Percentiles rank a stretch among this genome's conserved stretches.
Evolutionary conservation across 371 early-diverging fungal species (phyloP).

Genomic region (Mucor indicus): DNA sequence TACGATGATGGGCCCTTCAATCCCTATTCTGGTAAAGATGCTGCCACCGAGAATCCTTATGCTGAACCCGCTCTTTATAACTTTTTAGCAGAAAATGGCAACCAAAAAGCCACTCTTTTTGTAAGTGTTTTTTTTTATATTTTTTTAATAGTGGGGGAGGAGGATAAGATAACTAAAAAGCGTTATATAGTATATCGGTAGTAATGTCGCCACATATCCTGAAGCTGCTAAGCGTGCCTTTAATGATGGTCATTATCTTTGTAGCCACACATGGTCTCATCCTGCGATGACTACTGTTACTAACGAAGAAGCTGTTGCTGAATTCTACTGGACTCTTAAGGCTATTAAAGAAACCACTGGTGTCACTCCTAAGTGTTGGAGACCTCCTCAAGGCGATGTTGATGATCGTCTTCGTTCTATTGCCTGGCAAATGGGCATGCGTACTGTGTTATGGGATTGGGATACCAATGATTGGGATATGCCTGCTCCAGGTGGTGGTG

Average conservation of each 20-base stretch:
- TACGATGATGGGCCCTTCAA: constrained; percentile 38
- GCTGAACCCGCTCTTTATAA: constrained; percentile 44
- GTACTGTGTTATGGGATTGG: constrained; percentile 34
- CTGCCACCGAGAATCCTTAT: constrained; percentile 16
- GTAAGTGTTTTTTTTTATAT: constrained; percentile 14
- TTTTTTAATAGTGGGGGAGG: constrained; percentile 18
- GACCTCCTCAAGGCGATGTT: constrained; percentile 56
- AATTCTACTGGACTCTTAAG: constrained; percentile 51
- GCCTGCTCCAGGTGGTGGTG: constrained; percentile 41
- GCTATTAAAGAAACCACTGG: constrained; percentile 56
- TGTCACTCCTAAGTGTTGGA: constrained; percentile 52
- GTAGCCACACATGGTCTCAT: constrained; percentile 58
- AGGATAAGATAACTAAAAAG: background rate
- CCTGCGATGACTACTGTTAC: constrained; percentile 50
- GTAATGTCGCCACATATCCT: constrained; percentile 22
- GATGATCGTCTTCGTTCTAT: constrained; percentile 53
- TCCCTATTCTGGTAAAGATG: background rate
- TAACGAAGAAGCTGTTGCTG: constrained; percentile 53
- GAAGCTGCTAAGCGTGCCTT: constrained; percentile 26
- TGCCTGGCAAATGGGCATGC: constrained; percentile 52
- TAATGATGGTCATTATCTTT: constrained; percentile 27
- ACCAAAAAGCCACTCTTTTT: constrained; percentile 28
- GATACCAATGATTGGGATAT: constrained; percentile 37
- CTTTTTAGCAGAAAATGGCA: constrained; percentile 22
- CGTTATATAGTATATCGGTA: constrained; percentile 21